Evolutionary conservation across 345 rosid genomes (phyloP), one percentile per base, ranked within the genome.

Genomic region (Citrus sinensis): DNA sequence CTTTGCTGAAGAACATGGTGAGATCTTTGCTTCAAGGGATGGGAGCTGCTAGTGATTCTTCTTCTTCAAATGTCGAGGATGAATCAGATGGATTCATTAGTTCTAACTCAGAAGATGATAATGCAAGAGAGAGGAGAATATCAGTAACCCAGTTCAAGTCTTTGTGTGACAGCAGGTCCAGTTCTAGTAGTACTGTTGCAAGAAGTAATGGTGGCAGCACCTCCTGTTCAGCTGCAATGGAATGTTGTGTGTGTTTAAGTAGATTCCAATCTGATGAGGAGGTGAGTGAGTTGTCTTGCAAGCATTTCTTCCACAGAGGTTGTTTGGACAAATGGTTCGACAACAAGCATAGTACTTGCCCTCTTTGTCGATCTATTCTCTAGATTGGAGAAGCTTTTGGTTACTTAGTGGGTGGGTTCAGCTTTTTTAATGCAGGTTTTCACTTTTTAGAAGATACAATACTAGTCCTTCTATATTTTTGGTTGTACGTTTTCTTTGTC

Each of bases 211-310:
- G 62, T 9, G 14, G 73, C 7, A 60, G 66, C 51, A 66, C 37
- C 25, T 59, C 62, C 39, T 55, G 75, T 13, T 30, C 59, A 37
- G 55, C 34, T 51, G 63, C 16, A 54, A 54, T 54, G 27, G 92
- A 88, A 67, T 94, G 98, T 78, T 88, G 95, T 82, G 97, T 93
- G 46, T 94, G 98, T 78, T 81, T 94, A 13, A 84, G 87, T 81
- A 85, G 91, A 85, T 95, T 89, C 80, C 86, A 89, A 78, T 92
- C 82, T 30, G 93, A 92, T 56, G 97, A 93, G 64, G 93, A 95
- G 86, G 94, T 92, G 81, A 92, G 93, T 76, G 94, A 92, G 80
- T 79, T 95, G 81, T 83, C 88, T 67, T 95, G 98, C 90, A 90
- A 87, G 89, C 98, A 95, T 85, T 90, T 87, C 89, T 93, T 92